phyloP scores from a whole-genome alignment of 176 grass and related monocot genomes.

The Raddia guianensis region DNA sequence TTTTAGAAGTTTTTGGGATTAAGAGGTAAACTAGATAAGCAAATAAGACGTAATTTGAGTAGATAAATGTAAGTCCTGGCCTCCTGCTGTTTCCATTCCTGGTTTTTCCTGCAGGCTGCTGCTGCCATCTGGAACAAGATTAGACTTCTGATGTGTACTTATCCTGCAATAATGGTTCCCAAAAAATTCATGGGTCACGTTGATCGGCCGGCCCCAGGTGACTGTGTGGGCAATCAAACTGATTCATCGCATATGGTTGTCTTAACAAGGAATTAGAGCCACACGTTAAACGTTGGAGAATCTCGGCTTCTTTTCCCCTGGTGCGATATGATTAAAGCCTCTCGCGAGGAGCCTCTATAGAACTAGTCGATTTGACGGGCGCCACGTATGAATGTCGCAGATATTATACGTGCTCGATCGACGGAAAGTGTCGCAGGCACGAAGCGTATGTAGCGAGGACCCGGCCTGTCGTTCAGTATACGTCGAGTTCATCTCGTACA shows the following conservation, averaged over 20 bases:
- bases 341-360: background rate
- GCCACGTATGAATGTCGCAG: constrained; percentile 27
- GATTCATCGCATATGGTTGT: background rate
- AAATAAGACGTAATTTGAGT: no score
- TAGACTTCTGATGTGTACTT: background rate
- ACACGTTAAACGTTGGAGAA: constrained; percentile 30
- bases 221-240: constrained; percentile 26
- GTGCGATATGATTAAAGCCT: constrained; percentile 23
- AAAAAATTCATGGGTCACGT: constrained; percentile 7
- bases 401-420: constrained; percentile 14
- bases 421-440: constrained; percentile 11
- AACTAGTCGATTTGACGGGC: background rate
- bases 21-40: no score
- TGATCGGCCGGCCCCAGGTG: constrained; percentile 32
- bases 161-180: constrained; percentile 9
- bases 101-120: background rate
- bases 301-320: background rate
- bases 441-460: background rate
- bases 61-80: no score
- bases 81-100: background rate
- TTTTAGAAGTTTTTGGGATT: no score
- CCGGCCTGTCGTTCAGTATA: background rate
- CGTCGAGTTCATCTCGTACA: background rate
- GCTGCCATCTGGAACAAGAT: constrained; percentile 25
- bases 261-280: background rate